A percentile compares a stretch with the other conserved stretches of the same genome.
Evolutionary conservation across 768 basidiomycete genomes (phyloP).

Genomic region (Leccinum uliginosum): DNA sequence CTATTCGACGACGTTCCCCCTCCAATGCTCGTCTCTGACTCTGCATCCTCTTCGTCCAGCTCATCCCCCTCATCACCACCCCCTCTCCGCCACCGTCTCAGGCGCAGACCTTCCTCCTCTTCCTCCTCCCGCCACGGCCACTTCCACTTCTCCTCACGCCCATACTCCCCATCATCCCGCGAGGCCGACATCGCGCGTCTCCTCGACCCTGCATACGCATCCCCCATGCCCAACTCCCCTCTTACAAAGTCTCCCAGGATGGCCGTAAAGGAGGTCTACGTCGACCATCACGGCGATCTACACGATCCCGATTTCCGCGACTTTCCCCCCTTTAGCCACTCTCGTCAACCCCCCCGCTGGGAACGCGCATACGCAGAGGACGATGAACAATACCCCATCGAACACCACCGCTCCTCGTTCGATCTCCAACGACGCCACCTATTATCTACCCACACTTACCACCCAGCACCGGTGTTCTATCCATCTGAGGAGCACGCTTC

Average conservation of each 20-base stretch:
- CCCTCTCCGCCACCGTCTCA: constrained; percentile 21
- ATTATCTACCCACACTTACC: constrained; percentile 21
- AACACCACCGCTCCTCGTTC: constrained; percentile 14
- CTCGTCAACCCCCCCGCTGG: constrained; percentile 31
- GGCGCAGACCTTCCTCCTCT: constrained; percentile 24
- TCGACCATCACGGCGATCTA: constrained; percentile 57
- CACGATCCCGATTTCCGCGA: constrained; percentile 68
- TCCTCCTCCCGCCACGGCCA: constrained; percentile 23
- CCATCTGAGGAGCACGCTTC: constrained; percentile 29
- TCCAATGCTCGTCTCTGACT: constrained; percentile 19
- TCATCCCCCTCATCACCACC: constrained; percentile 14
- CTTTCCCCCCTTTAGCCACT: constrained; percentile 42
- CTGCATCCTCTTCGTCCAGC: constrained; percentile 16
- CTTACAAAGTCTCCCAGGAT: constrained; percentile 13
- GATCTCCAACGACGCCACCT: constrained; percentile 22
- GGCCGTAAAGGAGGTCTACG: constrained; percentile 38
- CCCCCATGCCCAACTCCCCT: constrained; percentile 25
- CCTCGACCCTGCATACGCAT: constrained; percentile 61
- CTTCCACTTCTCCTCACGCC: constrained; percentile 12
- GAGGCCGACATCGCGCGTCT: constrained; percentile 56
- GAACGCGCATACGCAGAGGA: constrained; percentile 30
- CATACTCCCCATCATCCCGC: constrained; percentile 35
- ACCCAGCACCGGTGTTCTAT: constrained; percentile 21
- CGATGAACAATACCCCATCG: constrained; percentile 25
- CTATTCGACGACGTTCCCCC: constrained; percentile 4